Evolutionary conservation across 257 asterid species (phyloP), one percentile per base, ranked within the genome.

Genomic region (Primulina huaijiensis): DNA sequence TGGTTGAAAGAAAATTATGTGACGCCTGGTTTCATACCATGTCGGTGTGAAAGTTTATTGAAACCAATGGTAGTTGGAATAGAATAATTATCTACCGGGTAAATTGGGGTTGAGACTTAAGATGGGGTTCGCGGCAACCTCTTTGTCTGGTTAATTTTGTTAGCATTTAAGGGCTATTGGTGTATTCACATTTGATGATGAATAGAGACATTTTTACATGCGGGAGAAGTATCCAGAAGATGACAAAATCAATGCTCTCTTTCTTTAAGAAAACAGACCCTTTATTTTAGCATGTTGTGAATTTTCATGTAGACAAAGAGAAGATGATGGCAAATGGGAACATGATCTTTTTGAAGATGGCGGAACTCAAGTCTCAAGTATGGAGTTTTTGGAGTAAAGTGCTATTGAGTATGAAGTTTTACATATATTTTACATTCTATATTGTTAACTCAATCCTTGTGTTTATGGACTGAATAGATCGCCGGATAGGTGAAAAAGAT

Each of bases 261-360:
- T 67, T 77, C 69, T 60, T 71, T 72, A 62, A 68, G 61, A 38
- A 62, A 76, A 63, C 25, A 65, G 50, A 68, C 60, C 30, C 62
- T 62, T 72, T 70, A 57, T 58, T 30, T 74, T 69, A 76, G 75
- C 65, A 63, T 60, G 64, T 65, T 63, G 40, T 25, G 75, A 71
- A 68, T 65, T 75, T 62, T 73, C 66, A 59, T 88, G 85, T 87
- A 92, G 98, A 78, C 89, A 73, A 78, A 85, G 98, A 74, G 95
- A 88, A 71, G 95, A 88, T 69, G 92, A 85, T 81, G 95, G 83
- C 78, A 92, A 92, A 80, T 92, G 98, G 98, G 87, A 84, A 71
- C 97, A 89, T 74, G 96, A 88, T 79, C 96, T 92, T 70, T 92
- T 81, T 25, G 86, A 85, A 59, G 75, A 75, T 64, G 70, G 65